Conservation (phyloP, 805 yeast species). For the Saccharomycopsis malanga region DNA sequence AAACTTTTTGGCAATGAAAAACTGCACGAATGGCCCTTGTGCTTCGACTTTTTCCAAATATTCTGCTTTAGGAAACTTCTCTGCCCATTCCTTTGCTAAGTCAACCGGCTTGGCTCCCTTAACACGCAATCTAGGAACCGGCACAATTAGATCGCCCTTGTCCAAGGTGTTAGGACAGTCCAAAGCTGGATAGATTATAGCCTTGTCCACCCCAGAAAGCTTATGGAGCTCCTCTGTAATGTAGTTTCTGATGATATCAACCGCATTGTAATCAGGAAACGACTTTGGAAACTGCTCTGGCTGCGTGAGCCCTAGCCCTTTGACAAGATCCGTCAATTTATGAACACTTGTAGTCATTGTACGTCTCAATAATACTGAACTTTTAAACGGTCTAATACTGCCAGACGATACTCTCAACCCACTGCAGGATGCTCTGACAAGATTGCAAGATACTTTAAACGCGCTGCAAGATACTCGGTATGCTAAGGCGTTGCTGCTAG, state of each 20-base stretch:
- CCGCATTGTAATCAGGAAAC: constrained; percentile 69
- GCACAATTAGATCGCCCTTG: constrained; percentile 88
- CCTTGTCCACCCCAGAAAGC: constrained; percentile 64
- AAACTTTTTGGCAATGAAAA: constrained; percentile 64
- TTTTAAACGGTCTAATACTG: too few relatives aligned
- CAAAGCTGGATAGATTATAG: constrained; percentile 71
- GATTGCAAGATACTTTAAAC: too few relatives aligned
- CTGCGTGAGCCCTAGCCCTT: constrained; percentile 19
- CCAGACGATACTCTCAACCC: too few relatives aligned
- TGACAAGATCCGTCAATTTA: constrained; percentile 8
- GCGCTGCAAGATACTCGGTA: too few relatives aligned
- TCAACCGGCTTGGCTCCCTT: constrained; percentile 74
- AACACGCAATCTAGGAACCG: constrained; percentile 86
- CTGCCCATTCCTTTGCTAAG: constrained; percentile 71
- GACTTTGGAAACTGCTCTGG: constrained; percentile 52
- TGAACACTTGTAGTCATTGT: constrained; percentile 4
- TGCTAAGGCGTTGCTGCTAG: too few relatives aligned
- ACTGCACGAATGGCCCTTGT: constrained; percentile 88
- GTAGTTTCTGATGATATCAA: constrained; percentile 85
- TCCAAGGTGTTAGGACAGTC: constrained; percentile 83
- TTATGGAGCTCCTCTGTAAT: constrained; percentile 71
- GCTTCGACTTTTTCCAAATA: constrained; percentile 66
- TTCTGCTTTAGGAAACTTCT: constrained; percentile 63
- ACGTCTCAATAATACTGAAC: too few relatives aligned
- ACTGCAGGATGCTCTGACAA: too few relatives aligned